These are phyloP conservation scores for Stipa capillata DNA, from an alignment of 176 grass and related monocot genomes.

Conservation along the genomic window DNA sequence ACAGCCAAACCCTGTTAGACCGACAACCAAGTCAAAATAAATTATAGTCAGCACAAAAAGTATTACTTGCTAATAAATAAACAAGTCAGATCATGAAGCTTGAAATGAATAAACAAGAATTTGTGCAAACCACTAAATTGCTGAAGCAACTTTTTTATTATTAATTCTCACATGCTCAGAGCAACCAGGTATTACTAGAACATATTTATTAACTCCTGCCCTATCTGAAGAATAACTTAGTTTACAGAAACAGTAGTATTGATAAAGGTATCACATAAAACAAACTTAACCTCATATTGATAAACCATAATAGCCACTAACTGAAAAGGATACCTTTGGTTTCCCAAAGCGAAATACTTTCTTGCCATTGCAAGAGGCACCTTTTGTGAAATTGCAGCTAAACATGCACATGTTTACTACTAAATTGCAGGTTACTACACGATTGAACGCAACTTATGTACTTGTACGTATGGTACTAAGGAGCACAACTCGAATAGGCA, in stretches of 20 bases:
- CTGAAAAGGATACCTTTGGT: neutral
- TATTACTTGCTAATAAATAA: neutral
- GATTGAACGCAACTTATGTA: neutral
- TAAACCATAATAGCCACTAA: neutral
- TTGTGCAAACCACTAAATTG: neutral
- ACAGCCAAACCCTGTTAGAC: slow-evolving; percentile 68
- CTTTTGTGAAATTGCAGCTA: too few species aligned
- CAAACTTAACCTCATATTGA: neutral
- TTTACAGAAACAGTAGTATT: neutral
- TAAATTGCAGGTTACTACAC: neutral
- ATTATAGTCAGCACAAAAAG: neutral
- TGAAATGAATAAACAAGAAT: neutral
- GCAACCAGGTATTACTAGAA: neutral
- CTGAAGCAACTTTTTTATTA: neutral
- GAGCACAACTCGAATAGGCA: too few species aligned
- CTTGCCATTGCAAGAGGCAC: neutral
- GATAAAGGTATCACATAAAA: neutral
- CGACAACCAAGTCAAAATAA: slow-evolving; percentile 18
- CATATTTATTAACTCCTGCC: neutral
- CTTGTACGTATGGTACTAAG: neutral
- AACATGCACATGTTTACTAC: neutral
- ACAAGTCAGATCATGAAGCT: neutral
- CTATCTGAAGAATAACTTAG: neutral
- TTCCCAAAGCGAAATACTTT: neutral
- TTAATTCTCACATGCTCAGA: neutral